Evolutionary conservation across 2,329 filamentous ascomycete genomes (phyloP).

Genomic region (Zalaria sp.): DNA sequence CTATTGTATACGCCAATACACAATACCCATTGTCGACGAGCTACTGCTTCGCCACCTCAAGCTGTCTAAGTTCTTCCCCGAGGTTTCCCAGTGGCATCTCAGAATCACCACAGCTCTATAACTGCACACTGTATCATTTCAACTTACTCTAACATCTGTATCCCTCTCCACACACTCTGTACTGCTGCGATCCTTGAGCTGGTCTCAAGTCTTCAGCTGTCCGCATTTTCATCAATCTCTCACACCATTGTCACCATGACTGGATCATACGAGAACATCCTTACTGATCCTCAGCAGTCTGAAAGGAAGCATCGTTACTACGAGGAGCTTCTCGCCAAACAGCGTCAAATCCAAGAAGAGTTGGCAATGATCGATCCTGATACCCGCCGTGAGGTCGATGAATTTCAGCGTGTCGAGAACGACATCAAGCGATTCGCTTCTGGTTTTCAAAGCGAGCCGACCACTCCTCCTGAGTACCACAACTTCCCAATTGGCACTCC

Average conservation of each 20-base stretch:
- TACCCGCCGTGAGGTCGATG: constrained; percentile 67
- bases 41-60: too few species aligned
- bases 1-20: too few species aligned
- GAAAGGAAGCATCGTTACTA: constrained; percentile 91
- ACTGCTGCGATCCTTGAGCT: too few species aligned
- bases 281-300: constrained; percentile 42
- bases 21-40: too few species aligned
- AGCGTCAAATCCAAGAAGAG: constrained; percentile 77
- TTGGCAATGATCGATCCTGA: constrained; percentile 82
- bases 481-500: constrained; percentile 43
- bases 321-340: constrained; percentile 79
- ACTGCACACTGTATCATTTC: too few species aligned
- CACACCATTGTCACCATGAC: too few species aligned
- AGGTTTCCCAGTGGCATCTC: too few species aligned
- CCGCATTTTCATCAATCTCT: constrained; percentile 16
- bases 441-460: constrained; percentile 84
- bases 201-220: too few species aligned
- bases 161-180: too few species aligned
- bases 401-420: constrained; percentile 73
- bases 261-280: neutral
- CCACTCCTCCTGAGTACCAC: constrained; percentile 88
- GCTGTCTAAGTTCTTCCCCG: too few species aligned
- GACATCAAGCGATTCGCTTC: constrained; percentile 49
- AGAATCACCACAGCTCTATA: too few species aligned
- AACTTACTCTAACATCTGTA: too few species aligned